phyloP scores from a whole-genome alignment of 352 stramenopile species.

The Peronospora destructor region DNA sequence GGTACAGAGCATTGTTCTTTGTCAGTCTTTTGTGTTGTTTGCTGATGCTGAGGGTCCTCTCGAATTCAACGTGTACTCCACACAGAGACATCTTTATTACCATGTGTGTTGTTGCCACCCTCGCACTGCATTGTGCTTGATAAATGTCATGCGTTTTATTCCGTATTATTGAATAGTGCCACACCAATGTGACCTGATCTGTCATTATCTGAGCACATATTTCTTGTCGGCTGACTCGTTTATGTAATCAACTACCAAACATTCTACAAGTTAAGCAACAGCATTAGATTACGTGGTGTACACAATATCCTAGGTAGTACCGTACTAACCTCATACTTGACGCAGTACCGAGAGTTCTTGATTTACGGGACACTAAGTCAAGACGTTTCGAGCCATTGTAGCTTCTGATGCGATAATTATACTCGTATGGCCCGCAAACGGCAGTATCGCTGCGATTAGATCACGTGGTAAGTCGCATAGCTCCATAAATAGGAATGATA shows the following conservation, averaged over 20 bases:
- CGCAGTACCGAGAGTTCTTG: constrained; percentile 28
- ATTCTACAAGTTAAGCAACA: constrained; percentile 23
- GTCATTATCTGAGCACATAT: constrained; percentile 40
- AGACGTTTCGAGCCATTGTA: background rate
- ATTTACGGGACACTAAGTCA: constrained; percentile 17
- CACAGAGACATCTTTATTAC: background rate
- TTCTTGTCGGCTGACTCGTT: constrained; percentile 47
- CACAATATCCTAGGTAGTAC: background rate
- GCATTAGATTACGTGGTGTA: background rate
- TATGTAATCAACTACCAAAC: constrained; percentile 42
- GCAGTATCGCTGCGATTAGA: constrained; percentile 34
- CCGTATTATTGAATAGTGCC: constrained; percentile 22
- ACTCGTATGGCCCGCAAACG: constrained; percentile 31
- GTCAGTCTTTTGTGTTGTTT: constrained; percentile 1
- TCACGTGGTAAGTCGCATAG: constrained; percentile 36
- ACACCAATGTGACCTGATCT: constrained; percentile 36
- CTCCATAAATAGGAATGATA: background rate
- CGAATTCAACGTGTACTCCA: constrained; percentile 9
- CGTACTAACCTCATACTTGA: constrained; percentile 30
- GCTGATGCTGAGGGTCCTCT: constrained; percentile 2
- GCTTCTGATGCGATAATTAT: constrained; percentile 2
- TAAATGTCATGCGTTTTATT: too few species aligned
- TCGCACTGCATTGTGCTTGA: too few species aligned
- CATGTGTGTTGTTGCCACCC: background rate
- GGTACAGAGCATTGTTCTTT: constrained; percentile 9